Conservation (phyloP, 108 stramenopile genomes). For the Thalassiosira profunda region DNA sequence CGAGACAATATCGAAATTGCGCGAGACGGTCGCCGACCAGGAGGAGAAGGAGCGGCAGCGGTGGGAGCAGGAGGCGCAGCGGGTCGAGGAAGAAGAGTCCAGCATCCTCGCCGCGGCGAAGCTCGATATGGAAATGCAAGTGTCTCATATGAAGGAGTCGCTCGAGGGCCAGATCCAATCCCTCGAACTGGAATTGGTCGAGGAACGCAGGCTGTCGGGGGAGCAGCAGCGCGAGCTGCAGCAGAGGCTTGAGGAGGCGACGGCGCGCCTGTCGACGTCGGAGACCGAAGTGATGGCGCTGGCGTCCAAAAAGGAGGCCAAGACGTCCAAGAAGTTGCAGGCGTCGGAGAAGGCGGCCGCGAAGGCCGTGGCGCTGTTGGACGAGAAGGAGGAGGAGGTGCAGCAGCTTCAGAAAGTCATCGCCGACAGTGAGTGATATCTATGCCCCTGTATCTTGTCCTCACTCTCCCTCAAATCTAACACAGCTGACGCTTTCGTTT, state of each 20-base stretch:
- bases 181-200: conserved; percentile 43
- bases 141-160: conserved; percentile 35
- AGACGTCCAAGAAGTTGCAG: conserved; percentile 33
- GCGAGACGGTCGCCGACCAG: conserved; percentile 29
- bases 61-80: conserved; percentile 23
- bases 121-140: conserved; percentile 39
- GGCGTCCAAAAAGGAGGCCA: conserved; percentile 41
- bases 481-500: no score
- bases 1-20: conserved; percentile 38
- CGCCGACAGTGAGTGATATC: conserved; percentile 30
- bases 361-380: conserved; percentile 42
- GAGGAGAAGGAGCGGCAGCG: conserved; percentile 34
- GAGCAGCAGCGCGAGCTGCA: conserved; percentile 46
- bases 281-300: conserved; percentile 43
- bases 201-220: conserved; percentile 35
- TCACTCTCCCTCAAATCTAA: no score
- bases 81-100: conserved; percentile 38
- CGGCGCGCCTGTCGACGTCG: conserved; percentile 17
- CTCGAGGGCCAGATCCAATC: conserved; percentile 34
- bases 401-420: conserved; percentile 46
- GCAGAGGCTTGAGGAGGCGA: conserved; percentile 41
- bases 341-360: conserved; percentile 49
- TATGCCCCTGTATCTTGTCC: no score
- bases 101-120: conserved; percentile 31
- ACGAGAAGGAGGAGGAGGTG: conserved; percentile 47